Conservation (phyloP, 495 filamentous ascomycete species). For the Letharia lupina region DNA sequence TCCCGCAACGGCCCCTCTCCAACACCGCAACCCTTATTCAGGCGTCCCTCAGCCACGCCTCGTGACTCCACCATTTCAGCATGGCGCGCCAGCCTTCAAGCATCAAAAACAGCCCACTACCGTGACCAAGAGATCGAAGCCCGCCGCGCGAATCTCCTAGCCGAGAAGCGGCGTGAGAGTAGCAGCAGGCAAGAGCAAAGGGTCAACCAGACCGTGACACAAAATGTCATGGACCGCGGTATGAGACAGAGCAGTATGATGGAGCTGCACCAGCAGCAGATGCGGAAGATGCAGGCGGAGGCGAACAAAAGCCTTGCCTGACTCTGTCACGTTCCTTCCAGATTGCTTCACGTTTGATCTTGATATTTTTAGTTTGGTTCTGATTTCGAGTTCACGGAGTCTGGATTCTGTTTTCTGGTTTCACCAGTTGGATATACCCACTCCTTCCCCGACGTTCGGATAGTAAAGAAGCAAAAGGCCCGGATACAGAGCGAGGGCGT, state of each 20-base stretch:
- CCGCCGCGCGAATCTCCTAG: constrained; percentile 40
- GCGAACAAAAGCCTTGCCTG: constrained; percentile 37
- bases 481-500: neutral
- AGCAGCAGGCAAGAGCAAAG: constrained; percentile 10
- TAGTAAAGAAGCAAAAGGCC: neutral
- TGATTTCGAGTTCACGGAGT: neutral
- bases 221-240: constrained; percentile 55
- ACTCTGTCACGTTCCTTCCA: too few relatives aligned
- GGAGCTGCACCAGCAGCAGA: constrained; percentile 69
- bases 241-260: constrained; percentile 72
- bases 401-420: too few relatives aligned
- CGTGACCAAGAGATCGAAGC: constrained; percentile 28
- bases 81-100: constrained; percentile 26
- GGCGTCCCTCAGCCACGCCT: constrained; percentile 14
- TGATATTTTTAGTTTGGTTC: neutral
- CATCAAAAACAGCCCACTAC: constrained; percentile 24
- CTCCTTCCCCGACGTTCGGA: constrained; percentile 10
- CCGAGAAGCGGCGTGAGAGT: constrained; percentile 27
- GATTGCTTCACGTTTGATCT: too few relatives aligned
- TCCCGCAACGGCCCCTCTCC: neutral
- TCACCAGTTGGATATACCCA: constrained; percentile 8
- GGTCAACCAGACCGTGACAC: constrained; percentile 25
- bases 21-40: neutral
- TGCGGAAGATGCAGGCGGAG: constrained; percentile 72
- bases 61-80: constrained; percentile 24